A percentile compares a stretch with the other conserved stretches of the same genome.
Evolutionary conservation across 306 rosid species (phyloP).

Genomic region (Prunus persica): DNA sequence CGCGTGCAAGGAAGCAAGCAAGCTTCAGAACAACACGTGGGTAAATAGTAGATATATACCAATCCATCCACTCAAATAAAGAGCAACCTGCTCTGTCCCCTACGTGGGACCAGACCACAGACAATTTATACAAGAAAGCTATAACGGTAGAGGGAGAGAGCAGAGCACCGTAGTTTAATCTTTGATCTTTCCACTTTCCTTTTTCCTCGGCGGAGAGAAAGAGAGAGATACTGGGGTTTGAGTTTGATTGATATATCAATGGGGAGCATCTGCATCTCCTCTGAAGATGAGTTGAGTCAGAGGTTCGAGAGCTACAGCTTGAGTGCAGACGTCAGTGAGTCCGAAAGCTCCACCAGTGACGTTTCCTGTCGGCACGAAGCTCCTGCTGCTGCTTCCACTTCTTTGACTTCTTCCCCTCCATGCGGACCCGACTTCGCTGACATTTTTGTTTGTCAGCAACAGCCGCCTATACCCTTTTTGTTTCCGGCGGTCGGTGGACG

Average conservation of each 20-base stretch:
- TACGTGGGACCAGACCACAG: conserved; percentile 10
- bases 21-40: neutral
- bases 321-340: conserved; percentile 44
- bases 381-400: conserved; percentile 20
- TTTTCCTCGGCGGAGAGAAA: neutral
- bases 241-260: conserved; percentile 5
- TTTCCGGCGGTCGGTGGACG: conserved; percentile 19
- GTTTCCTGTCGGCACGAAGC: conserved; percentile 23
- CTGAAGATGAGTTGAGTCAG: conserved; percentile 35
- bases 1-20: neutral
- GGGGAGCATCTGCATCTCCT: conserved; percentile 29
- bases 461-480: neutral
- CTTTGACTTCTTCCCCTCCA: conserved; percentile 25
- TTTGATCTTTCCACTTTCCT: conserved; percentile 1
- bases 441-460: neutral
- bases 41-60: neutral
- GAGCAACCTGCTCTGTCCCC: neutral
- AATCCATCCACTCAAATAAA: neutral
- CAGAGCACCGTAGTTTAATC: neutral
- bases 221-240: conserved; percentile 4
- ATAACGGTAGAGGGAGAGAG: neutral
- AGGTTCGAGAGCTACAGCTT: conserved; percentile 35
- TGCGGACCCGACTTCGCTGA: conserved; percentile 4
- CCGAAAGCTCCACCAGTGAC: conserved; percentile 28
- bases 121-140: neutral